Evolutionary conservation across 345 rosid species (phyloP), one percentile per base, ranked within the genome.

Genomic region (Hypericum perforatum): DNA sequence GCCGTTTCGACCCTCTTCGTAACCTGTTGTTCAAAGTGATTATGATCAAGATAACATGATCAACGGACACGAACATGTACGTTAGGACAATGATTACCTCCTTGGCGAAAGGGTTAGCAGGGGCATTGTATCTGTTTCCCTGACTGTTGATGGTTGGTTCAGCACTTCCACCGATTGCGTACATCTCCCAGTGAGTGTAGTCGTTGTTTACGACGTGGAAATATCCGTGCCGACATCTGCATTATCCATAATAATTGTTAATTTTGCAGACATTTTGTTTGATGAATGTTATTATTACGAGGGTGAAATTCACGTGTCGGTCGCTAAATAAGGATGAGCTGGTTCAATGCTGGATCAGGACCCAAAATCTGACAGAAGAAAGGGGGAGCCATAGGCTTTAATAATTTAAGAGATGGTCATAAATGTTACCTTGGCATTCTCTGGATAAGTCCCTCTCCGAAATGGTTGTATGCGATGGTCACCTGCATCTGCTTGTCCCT

Each of bases 161-260:
- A 43, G 95, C 97, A 66, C 97, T 86, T 62, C 97, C 97, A 59
- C 97, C 97, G 61, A 89, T 89, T 55, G 97, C 97, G 50, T 89
- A 89, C 97, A 89, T 89, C 63, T 82, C 92, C 97, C 97, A 89
- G 69, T 89, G 97, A 53, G 95, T 89, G 75, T 89, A 89, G 72
- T 89, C 97, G 52, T 89, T 89, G 82, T 89, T 89, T 53, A 89
- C 95, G 62, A 89, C 95, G 63, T 89, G 97, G 82, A 89, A 89
- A 38, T 85, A 89, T 2, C 97, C 97, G 57, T 86, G 95, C 64
- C 97, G 76, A 59, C 97, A 89, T 78, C 96, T 88, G 84, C 63
- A 70, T 48, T 36, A 36, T 22, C 32, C 32, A 22, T 22, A 22
- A 22, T 22, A 22, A 22, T 22, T 22, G 32, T 22, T 1, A 22